Evolutionary conservation across 768 basidiomycete species (phyloP).

Genomic region (Saitozyma podzolica): DNA sequence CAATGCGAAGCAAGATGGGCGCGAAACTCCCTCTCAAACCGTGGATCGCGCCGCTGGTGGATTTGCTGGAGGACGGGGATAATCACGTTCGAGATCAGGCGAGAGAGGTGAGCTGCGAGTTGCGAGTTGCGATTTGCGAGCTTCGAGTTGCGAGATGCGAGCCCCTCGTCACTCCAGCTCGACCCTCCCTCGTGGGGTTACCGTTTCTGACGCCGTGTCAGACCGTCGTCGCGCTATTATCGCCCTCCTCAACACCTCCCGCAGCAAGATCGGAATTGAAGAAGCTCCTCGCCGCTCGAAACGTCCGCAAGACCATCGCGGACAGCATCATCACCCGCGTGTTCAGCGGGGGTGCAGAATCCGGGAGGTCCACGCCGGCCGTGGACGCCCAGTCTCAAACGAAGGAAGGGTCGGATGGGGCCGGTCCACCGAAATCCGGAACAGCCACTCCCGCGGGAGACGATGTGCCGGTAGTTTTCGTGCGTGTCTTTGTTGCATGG

Average conservation of each 20-base stretch:
- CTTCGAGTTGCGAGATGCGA: no score
- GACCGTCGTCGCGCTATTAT: constrained; percentile 80
- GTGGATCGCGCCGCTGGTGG: constrained; percentile 77
- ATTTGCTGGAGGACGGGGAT: constrained; percentile 85
- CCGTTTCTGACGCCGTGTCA: constrained; percentile 11
- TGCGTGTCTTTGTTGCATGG: constrained; percentile 3
- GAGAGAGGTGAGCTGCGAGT: constrained; percentile 59
- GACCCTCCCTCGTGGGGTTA: neutral
- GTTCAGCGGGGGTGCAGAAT: constrained; percentile 19
- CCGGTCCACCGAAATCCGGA: neutral
- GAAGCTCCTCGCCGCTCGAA: constrained; percentile 75
- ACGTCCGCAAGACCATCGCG: constrained; percentile 80
- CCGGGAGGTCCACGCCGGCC: neutral
- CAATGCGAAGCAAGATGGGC: constrained; percentile 27
- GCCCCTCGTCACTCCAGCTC: neutral
- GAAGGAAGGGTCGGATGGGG: neutral
- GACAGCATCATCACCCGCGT: constrained; percentile 65
- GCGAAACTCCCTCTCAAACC: constrained; percentile 52
- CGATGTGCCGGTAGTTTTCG: constrained; percentile 43
- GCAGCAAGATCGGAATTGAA: constrained; percentile 89
- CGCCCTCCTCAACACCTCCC: constrained; percentile 76
- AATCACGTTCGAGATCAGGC: constrained; percentile 80
- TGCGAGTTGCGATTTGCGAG: no score
- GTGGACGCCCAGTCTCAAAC: neutral
- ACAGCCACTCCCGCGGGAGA: constrained; percentile 17